A percentile compares a stretch with the other conserved stretches of the same genome.
Evolutionary conservation across 208 protist species (phyloP).

Genomic region (Acanthamoeba sp.): DNA sequence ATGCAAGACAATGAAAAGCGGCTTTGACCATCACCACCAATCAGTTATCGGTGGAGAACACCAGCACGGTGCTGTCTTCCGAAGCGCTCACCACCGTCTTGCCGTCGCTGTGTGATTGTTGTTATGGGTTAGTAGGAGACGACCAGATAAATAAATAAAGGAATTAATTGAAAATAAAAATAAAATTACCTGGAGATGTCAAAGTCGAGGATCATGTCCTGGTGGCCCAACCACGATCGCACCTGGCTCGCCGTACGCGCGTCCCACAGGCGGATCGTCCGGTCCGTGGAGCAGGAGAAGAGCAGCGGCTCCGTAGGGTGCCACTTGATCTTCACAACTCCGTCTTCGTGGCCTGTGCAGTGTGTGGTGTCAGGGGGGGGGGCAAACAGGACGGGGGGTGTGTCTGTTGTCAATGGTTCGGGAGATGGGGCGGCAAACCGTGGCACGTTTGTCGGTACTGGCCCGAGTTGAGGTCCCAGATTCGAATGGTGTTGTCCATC

Average conservation of each 20-base stretch:
- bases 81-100: constrained; percentile 37
- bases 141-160: not conserved
- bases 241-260: constrained; percentile 4
- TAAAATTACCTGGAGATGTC: constrained; percentile 23
- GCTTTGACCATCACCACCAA: too few species aligned
- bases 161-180: too few species aligned
- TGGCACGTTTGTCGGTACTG: constrained; percentile 41
- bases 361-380: not conserved
- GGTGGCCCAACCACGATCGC: constrained; percentile 33
- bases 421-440: not conserved
- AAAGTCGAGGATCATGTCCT: constrained; percentile 68
- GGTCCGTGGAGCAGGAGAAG: constrained; percentile 51
- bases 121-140: not conserved
- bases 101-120: not conserved
- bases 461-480: constrained; percentile 48
- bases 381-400: too few species aligned
- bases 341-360: constrained; percentile 39
- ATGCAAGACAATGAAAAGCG: too few species aligned
- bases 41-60: constrained; percentile 14
- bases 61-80: constrained; percentile 28
- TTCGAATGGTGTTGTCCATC: constrained; percentile 49
- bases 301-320: constrained; percentile 48
- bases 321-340: constrained; percentile 62
- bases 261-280: constrained; percentile 51
- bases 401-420: not conserved